phyloP scores from a whole-genome alignment of 495 filamentous ascomycete genomes.

The Sphaerosporella brunnea region DNA sequence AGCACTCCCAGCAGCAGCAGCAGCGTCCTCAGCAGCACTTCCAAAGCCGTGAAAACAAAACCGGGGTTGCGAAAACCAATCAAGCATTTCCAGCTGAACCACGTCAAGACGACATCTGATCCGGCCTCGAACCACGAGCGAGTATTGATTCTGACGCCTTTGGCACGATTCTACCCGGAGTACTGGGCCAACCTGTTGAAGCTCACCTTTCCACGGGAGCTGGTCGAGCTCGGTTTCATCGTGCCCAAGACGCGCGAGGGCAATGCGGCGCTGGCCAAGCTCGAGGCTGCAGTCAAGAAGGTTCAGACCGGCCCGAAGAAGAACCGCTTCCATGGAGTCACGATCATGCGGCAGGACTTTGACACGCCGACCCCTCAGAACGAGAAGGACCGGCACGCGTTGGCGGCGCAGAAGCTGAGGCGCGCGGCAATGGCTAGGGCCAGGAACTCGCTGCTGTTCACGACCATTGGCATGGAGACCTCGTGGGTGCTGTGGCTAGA shows the following conservation, averaged over 20 bases:
- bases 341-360: constrained; percentile 89
- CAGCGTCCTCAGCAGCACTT: constrained; percentile 36
- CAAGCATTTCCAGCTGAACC: constrained; percentile 84
- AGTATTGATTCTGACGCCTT: constrained; percentile 78
- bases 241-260: constrained; percentile 80
- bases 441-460: constrained; percentile 85
- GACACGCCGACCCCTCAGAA: constrained; percentile 65
- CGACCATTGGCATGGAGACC: constrained; percentile 83
- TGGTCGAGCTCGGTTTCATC: constrained; percentile 93
- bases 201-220: constrained; percentile 74
- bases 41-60: constrained; percentile 32
- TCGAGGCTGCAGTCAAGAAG: constrained; percentile 68
- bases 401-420: constrained; percentile 68
- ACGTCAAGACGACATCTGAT: constrained; percentile 59
- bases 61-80: constrained; percentile 47
- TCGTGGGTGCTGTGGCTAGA: constrained; percentile 97
- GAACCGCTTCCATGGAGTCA: constrained; percentile 74
- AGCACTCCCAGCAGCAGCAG: neutral
- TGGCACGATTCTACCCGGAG: constrained; percentile 76
- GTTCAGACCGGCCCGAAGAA: constrained; percentile 65
- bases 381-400: constrained; percentile 77
- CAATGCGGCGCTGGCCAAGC: constrained; percentile 56
- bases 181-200: constrained; percentile 92
- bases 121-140: constrained; percentile 64
- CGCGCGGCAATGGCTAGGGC: constrained; percentile 83